A percentile compares a stretch with the other conserved stretches of the same genome.
Evolutionary conservation across 2,329 filamentous ascomycete genomes (phyloP).

Genomic region (Neopestalotiopsis sp.): DNA sequence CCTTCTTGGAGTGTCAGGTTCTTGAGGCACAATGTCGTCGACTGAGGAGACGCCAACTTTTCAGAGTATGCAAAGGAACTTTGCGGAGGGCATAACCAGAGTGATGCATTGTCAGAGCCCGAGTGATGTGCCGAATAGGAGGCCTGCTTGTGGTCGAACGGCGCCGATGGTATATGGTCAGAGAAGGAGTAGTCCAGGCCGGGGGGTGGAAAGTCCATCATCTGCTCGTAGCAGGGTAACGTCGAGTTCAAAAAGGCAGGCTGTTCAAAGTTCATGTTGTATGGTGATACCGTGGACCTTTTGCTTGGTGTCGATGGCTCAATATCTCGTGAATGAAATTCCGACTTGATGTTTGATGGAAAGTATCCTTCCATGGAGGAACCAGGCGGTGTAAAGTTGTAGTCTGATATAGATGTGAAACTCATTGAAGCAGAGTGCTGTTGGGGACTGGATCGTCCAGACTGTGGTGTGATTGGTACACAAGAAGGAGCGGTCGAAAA

Average conservation of each 20-base stretch:
- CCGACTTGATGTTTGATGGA: slow-evolving; percentile 27
- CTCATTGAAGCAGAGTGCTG: slow-evolving; percentile 16
- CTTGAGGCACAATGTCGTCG: slow-evolving; percentile 25
- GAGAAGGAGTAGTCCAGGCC: slow-evolving; percentile 24
- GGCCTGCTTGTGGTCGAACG: slow-evolving; percentile 23
- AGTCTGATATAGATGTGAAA: not conserved
- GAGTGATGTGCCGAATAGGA: slow-evolving; percentile 18
- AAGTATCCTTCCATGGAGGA: slow-evolving; percentile 30
- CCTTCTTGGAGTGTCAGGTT: slow-evolving; percentile 34
- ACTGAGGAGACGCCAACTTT: slow-evolving; percentile 22
- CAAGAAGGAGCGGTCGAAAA: slow-evolving; percentile 37
- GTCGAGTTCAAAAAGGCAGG: slow-evolving; percentile 26
- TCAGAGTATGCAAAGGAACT: slow-evolving; percentile 15
- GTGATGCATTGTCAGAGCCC: not conserved
- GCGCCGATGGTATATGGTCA: slow-evolving; percentile 27
- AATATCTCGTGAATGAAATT: slow-evolving; percentile 24
- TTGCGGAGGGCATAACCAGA: not conserved
- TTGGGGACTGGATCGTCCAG: slow-evolving; percentile 38
- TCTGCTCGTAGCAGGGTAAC: slow-evolving; percentile 21
- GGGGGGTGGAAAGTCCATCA: slow-evolving; percentile 23
- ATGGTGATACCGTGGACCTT: slow-evolving; percentile 27
- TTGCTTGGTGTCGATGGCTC: slow-evolving; percentile 29
- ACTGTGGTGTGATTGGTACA: slow-evolving; percentile 38
- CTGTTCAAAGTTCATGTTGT: slow-evolving; percentile 31
- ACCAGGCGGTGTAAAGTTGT: slow-evolving; percentile 28